These are phyloP conservation scores for Epichloe gansuensis DNA, from an alignment of 2,329 filamentous ascomycete species.

Conservation along the genomic window DNA sequence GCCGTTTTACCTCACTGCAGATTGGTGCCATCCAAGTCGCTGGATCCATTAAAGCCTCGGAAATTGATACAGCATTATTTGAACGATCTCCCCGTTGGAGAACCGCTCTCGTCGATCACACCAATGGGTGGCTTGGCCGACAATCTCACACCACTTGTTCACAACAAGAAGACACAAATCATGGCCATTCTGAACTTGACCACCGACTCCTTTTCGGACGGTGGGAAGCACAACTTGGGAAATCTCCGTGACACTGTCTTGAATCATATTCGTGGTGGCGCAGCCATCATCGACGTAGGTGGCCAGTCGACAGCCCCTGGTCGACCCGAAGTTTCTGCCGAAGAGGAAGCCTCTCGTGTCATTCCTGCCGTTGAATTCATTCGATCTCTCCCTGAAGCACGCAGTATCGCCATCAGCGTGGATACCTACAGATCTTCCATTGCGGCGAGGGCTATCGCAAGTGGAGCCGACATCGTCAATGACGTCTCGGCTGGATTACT, in stretches of 20 bases:
- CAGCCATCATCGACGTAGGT: slow-evolving; percentile 80
- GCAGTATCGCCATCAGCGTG: slow-evolving; percentile 62
- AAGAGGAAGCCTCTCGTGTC: slow-evolving; percentile 67
- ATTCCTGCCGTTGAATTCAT: slow-evolving; percentile 67
- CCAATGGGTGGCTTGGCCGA: slow-evolving; percentile 34
- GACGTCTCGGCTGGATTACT: slow-evolving; percentile 77
- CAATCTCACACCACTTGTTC: slow-evolving; percentile 45
- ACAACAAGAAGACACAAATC: slow-evolving; percentile 54
- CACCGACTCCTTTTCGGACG: slow-evolving; percentile 94
- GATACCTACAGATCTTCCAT: slow-evolving; percentile 87
- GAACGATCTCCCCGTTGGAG: slow-evolving; percentile 39
- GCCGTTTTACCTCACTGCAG: slow-evolving; percentile 18
- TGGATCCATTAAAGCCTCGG: slow-evolving; percentile 43
- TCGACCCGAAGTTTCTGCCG: slow-evolving; percentile 51
- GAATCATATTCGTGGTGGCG: slow-evolving; percentile 53
- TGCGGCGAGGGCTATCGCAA: slow-evolving; percentile 59
- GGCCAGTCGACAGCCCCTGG: slow-evolving; percentile 85
- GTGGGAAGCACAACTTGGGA: slow-evolving; percentile 47
- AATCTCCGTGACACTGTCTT: slow-evolving; percentile 47
- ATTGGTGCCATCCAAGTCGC: slow-evolving; percentile 40
- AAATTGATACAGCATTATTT: slow-evolving; percentile 48
- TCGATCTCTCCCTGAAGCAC: slow-evolving; percentile 49
- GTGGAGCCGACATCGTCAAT: slow-evolving; percentile 87
- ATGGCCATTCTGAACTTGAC: slow-evolving; percentile 96
- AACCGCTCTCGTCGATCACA: slow-evolving; percentile 45